Evolutionary conservation across 2,329 filamentous ascomycete genomes (phyloP).

Genomic region (Fusarium acutatum): DNA sequence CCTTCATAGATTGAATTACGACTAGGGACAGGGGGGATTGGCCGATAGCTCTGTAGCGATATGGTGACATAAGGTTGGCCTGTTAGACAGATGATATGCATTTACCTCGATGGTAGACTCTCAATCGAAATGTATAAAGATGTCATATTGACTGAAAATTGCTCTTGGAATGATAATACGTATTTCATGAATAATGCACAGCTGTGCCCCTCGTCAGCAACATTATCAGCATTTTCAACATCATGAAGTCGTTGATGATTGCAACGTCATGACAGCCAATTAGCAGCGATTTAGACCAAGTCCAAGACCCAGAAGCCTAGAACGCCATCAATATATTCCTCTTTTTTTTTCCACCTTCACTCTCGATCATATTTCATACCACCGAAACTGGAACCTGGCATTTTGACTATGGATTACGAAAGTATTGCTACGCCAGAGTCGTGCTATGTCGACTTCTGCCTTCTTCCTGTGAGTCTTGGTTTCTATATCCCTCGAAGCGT

Average conservation of each 20-base stretch:
- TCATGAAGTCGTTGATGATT: slow-evolving; percentile 26
- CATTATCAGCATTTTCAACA: slow-evolving; percentile 15
- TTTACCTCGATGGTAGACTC: slow-evolving; percentile 18
- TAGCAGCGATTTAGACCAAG: slow-evolving; percentile 4
- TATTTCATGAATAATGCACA: neutral
- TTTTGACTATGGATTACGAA: slow-evolving; percentile 54
- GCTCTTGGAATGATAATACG: neutral
- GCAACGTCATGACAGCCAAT: slow-evolving; percentile 30
- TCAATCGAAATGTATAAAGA: slow-evolving; percentile 17
- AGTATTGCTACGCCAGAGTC: slow-evolving; percentile 71
- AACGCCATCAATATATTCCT: neutral
- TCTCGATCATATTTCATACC: neutral
- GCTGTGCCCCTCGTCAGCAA: neutral
- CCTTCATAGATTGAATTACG: slow-evolving; percentile 8
- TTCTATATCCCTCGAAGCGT: neutral
- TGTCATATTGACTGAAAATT: neutral
- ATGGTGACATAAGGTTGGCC: slow-evolving; percentile 3
- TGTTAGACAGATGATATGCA: neutral
- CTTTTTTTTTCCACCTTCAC: neutral
- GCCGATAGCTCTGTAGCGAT: neutral
- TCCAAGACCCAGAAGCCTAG: neutral
- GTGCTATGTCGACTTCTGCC: slow-evolving; percentile 90
- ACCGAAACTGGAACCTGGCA: neutral
- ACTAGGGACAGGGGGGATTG: neutral
- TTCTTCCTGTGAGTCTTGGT: slow-evolving; percentile 74